phyloP scores from a whole-genome alignment of 495 filamentous ascomycete genomes.

The Pseudotulostoma volvatum region DNA sequence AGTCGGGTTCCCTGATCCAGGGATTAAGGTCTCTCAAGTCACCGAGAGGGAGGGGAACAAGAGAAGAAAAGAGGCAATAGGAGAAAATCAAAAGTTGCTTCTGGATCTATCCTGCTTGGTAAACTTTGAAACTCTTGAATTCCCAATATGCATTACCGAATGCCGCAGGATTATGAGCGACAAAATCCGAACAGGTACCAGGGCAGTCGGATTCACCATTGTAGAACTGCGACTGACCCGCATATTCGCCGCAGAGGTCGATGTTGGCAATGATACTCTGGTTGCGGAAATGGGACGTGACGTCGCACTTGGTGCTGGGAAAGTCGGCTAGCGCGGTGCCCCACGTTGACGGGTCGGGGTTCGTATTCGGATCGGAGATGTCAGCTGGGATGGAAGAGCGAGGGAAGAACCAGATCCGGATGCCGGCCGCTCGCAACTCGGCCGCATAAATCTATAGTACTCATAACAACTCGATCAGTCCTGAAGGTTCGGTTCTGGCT shows the following conservation, averaged over 20 bases:
- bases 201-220: constrained; percentile 27
- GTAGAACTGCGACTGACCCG: constrained; percentile 20
- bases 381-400: constrained; percentile 24
- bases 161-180: constrained; percentile 18
- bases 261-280: constrained; percentile 38
- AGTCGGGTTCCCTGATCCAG: no score
- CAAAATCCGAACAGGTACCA: constrained; percentile 24
- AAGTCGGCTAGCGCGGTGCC: constrained; percentile 33
- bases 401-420: constrained; percentile 35
- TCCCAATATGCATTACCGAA: constrained; percentile 37
- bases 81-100: no score
- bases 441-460: constrained; percentile 30
- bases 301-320: constrained; percentile 33
- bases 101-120: no score
- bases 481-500: no score
- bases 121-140: constrained; percentile 31
- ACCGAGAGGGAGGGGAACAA: no score
- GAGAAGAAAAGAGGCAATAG: no score
- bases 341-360: constrained; percentile 33
- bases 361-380: constrained; percentile 12
- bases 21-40: no score
- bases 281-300: constrained; percentile 30
- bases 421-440: constrained; percentile 28
- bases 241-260: constrained; percentile 31
- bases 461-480: no score